phyloP scores from a whole-genome alignment of 192 early-diverging fungal species.

The Obelidium mucronatum region DNA sequence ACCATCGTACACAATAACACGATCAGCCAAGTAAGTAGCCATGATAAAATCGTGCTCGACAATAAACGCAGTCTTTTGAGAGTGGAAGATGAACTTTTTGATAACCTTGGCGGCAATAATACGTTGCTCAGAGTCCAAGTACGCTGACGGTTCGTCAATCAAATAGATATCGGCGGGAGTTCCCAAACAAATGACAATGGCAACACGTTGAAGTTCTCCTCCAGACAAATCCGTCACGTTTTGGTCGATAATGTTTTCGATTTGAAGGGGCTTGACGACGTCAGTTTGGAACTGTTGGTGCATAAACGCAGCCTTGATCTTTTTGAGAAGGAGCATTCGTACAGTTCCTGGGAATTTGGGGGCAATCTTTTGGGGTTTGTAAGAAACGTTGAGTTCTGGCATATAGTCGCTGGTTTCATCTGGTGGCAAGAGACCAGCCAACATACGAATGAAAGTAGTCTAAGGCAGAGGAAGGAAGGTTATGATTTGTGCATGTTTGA shows the following conservation, averaged over 20 bases:
- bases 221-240: conserved; percentile 81
- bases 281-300: conserved; percentile 97
- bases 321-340: conserved; percentile 87
- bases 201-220: conserved; percentile 99
- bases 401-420: conserved; percentile 77
- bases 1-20: conserved; percentile 96
- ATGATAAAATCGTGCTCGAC: conserved; percentile 99
- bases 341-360: conserved; percentile 94
- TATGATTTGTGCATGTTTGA: background rate
- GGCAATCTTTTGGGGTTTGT: conserved; percentile 99
- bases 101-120: conserved; percentile 98
- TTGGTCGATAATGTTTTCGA: conserved; percentile 94
- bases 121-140: conserved; percentile 99
- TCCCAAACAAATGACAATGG: conserved; percentile 89
- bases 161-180: conserved; percentile 94
- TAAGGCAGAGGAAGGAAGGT: conserved; percentile 5
- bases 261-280: conserved; percentile 92
- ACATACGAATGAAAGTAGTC: conserved; percentile 94
- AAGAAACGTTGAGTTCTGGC: conserved; percentile 87
- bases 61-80: conserved; percentile 96
- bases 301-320: conserved; percentile 85
- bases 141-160: conserved; percentile 98
- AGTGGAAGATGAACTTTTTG: conserved; percentile 95
- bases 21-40: conserved; percentile 97
- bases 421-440: conserved; percentile 82